Percentiles rank a stretch among this genome's conserved stretches.
Evolutionary conservation across 805 yeast genomes (phyloP).

Genomic region (Starmerella stigmatis): DNA sequence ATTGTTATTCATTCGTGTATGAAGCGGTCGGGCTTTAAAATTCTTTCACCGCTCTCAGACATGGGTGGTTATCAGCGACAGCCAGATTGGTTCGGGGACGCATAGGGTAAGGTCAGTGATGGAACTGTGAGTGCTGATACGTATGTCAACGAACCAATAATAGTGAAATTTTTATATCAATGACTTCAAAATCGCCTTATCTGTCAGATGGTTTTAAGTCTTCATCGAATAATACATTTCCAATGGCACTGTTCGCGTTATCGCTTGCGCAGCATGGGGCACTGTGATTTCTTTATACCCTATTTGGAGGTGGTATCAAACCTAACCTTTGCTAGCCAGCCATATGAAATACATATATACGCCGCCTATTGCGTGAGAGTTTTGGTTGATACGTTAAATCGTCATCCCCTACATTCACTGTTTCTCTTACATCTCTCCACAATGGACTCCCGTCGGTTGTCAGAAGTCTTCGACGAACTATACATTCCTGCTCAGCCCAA

Average conservation of each 20-base stretch:
- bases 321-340: constrained; percentile 10
- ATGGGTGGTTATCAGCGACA: no score
- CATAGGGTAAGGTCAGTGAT: constrained; percentile 1
- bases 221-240: constrained; percentile 13
- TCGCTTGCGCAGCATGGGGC: not conserved
- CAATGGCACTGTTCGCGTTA: not conserved
- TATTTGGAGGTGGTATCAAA: not conserved
- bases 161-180: no score
- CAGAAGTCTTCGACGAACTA: constrained; percentile 34
- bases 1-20: no score
- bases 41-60: no score
- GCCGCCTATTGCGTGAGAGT: not conserved
- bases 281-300: constrained; percentile 9
- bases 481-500: constrained; percentile 39
- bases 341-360: constrained; percentile 14
- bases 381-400: not conserved
- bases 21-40: no score
- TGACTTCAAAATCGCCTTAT: not conserved
- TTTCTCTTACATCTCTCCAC: constrained; percentile 11
- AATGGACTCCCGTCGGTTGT: constrained; percentile 39
- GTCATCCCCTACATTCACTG: not conserved
- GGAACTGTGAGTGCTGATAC: no score
- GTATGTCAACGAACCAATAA: not conserved
- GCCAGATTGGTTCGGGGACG: not conserved
- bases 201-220: constrained; percentile 4